Base-by-base conservation (phyloP, 345 rosid species). In the Rhodamnia rubescens region DNA sequence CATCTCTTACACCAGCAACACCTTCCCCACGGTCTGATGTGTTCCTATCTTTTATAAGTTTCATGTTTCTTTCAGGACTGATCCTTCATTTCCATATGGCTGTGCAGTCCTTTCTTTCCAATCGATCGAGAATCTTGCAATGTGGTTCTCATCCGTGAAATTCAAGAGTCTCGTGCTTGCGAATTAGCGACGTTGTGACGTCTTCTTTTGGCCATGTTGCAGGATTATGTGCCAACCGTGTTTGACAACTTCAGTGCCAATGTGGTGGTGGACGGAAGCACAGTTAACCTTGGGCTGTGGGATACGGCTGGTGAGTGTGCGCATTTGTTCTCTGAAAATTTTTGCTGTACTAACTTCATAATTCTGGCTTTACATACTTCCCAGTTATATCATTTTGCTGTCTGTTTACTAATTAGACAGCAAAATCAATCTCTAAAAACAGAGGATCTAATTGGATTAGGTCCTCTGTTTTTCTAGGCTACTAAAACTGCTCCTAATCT, bases 231-330 rank as follows among this genome's bases (percentile, higher is more conserved):
- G 75, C 94, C 94, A 0, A 90, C 92, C 12, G 94, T 92, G 81
- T 92, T 92, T 36, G 94, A 92, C 84, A 92, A 90, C 87, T 92
- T 92, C 88, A 92, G 94, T 87, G 92, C 92, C 27, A 92, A 90
- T 85, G 94, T 90, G 83, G 90, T 90, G 83, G 92, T 92, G 14
- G 91, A 92, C 87, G 94, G 94, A 54, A 92, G 94, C 91, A 90
- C 92, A 2, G 92, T 92, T 53, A 90, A 90, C 85, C 90, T 90
- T 36, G 94, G 94, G 50, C 90, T 92, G 10, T 92, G 94, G 92
- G 94, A 92, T 61, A 90, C 94, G 82, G 94, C 94, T 56, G 93
- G 93, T 91, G 55, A 83, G 89, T 52, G 51, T 29, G 53, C 11
- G 74, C 53, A 5, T 18, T 81, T 12, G 10, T 27, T 81, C 32